Percentiles rank a stretch among this genome's conserved stretches.
Evolutionary conservation across 148 eudicot genomes (phyloP).

Genomic region (Cornus florida): DNA sequence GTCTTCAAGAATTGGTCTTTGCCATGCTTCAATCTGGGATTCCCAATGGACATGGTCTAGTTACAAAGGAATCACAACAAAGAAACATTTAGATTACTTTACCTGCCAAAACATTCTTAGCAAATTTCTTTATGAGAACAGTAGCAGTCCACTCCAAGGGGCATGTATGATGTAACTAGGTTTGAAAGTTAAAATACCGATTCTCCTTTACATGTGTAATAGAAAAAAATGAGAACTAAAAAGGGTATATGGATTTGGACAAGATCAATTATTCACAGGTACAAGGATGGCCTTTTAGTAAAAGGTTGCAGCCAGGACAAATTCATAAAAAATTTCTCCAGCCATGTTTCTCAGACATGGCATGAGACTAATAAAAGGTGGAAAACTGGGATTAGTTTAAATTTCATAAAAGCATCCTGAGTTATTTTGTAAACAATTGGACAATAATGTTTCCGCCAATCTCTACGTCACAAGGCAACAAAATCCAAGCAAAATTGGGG

Average conservation of each 20-base stretch:
- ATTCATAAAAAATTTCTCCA: not conserved
- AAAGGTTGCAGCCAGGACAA: not conserved
- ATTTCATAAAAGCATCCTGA: not conserved
- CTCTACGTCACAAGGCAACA: not conserved
- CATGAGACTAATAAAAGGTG: not conserved
- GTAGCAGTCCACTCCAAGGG: not conserved
- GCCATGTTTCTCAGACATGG: not conserved
- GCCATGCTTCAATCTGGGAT: constrained; percentile 95
- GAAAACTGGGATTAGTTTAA: not conserved
- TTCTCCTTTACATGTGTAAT: not conserved
- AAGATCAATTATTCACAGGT: not conserved
- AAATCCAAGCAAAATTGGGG: not conserved
- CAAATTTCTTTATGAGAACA: not conserved
- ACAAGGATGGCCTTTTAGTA: not conserved
- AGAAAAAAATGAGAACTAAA: not conserved
- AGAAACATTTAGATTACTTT: not conserved
- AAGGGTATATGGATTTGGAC: not conserved
- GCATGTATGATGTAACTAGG: not conserved
- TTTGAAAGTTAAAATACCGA: not conserved
- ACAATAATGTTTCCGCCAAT: not conserved
- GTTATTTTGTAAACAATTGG: not conserved
- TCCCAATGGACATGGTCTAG: constrained; percentile 52
- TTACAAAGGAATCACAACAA: not conserved
- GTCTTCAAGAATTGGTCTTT: constrained; percentile 75
- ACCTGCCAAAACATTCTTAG: not conserved